phyloP scores from a whole-genome alignment of 768 basidiomycete species.

The Psilocybe sp. region DNA sequence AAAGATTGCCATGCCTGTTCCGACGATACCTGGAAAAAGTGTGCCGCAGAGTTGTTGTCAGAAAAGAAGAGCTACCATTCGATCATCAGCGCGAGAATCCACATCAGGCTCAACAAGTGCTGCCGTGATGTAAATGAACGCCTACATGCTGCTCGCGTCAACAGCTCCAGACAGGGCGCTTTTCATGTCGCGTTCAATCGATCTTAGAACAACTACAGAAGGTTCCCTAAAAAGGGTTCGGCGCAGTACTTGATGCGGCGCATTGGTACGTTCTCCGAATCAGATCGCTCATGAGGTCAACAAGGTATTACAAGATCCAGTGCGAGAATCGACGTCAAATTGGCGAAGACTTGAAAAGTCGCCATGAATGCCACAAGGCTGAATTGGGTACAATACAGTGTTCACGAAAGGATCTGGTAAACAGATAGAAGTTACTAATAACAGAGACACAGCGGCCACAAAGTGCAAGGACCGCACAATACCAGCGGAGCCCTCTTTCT shows the following conservation, averaged over 20 bases:
- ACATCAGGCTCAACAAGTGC: slow-evolving; percentile 14
- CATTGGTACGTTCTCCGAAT: slow-evolving; percentile 1
- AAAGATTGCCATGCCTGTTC: not conserved
- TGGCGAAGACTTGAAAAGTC: slow-evolving; percentile 6
- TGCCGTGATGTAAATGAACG: slow-evolving; percentile 15
- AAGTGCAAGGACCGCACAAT: slow-evolving; percentile 15
- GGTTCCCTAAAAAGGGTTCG: too few species aligned
- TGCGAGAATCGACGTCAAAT: not conserved
- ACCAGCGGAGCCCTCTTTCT: slow-evolving; percentile 11
- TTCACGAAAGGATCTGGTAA: slow-evolving; percentile 18
- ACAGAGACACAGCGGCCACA: slow-evolving; percentile 16
- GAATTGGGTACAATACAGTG: slow-evolving; percentile 27
- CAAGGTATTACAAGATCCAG: not conserved
- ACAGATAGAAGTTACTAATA: slow-evolving; percentile 13
- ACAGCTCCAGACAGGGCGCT: not conserved
- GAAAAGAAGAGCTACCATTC: slow-evolving; percentile 13
- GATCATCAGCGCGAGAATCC: slow-evolving; percentile 26
- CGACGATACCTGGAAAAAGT: not conserved
- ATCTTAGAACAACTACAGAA: not conserved
- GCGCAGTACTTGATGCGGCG: not conserved
- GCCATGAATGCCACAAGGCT: slow-evolving; percentile 17
- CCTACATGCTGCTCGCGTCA: slow-evolving; percentile 6
- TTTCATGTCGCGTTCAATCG: slow-evolving; percentile 19
- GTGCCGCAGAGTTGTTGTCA: slow-evolving; percentile 3
- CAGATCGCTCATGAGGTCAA: not conserved